A percentile compares a stretch with the other conserved stretches of the same genome.
These are phyloP conservation scores for Cladophialophora immunda DNA, from an alignment of 2,329 filamentous ascomycete species.

Conservation along the genomic window DNA sequence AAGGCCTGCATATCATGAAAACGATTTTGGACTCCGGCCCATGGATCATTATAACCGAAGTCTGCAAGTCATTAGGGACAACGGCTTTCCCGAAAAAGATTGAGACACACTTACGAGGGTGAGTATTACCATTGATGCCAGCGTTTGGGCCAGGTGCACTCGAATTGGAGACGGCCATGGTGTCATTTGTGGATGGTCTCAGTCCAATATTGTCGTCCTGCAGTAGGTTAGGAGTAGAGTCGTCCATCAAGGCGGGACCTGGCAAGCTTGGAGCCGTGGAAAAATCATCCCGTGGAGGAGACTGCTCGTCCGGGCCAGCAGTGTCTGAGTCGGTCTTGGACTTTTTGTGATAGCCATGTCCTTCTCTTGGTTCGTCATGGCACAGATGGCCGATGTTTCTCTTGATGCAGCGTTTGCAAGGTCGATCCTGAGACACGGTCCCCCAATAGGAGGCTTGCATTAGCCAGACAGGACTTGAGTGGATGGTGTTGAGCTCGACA, in stretches of 20 bases:
- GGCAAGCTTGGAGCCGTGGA: slow-evolving; percentile 55
- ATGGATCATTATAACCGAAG: slow-evolving; percentile 83
- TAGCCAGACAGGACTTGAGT: slow-evolving; percentile 41
- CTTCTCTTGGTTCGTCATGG: slow-evolving; percentile 93
- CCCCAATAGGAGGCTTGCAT: slow-evolving; percentile 47
- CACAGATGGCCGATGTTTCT: slow-evolving; percentile 98
- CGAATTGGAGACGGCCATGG: slow-evolving; percentile 45
- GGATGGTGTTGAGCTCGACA: slow-evolving; percentile 35
- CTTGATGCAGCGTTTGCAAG: slow-evolving; percentile 97
- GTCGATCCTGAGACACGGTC: slow-evolving; percentile 75
- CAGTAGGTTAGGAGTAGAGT: slow-evolving; percentile 56
- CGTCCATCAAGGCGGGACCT: slow-evolving; percentile 67
- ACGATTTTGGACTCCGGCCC: slow-evolving; percentile 75
- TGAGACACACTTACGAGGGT: slow-evolving; percentile 72
- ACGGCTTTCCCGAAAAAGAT: slow-evolving; percentile 21
- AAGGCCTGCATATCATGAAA: slow-evolving; percentile 95
- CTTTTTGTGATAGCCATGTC: slow-evolving; percentile 72
- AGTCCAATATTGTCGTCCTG: slow-evolving; percentile 55
- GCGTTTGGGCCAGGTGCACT: slow-evolving; percentile 73
- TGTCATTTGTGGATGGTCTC: slow-evolving; percentile 53
- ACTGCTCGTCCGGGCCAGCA: slow-evolving; percentile 68
- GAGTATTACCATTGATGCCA: slow-evolving; percentile 69
- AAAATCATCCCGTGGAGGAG: slow-evolving; percentile 53
- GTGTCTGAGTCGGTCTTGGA: slow-evolving; percentile 71
- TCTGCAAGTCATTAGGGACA: slow-evolving; percentile 61